Evolutionary conservation across 768 basidiomycete species (phyloP).

Genomic region (Boletus rubropictus): DNA sequence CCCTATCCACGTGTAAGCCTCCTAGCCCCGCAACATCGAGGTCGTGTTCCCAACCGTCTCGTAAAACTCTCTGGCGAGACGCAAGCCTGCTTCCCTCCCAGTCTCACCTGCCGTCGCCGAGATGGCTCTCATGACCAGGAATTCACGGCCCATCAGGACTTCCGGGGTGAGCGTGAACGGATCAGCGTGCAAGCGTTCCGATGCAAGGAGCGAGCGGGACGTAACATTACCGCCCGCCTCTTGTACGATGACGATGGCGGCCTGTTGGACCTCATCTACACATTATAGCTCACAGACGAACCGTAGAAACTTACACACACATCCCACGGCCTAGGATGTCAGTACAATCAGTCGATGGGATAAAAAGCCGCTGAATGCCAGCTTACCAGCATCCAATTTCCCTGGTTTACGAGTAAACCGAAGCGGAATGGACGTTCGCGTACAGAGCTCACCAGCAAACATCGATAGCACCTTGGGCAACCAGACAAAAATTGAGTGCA

Average conservation of each 20-base stretch:
- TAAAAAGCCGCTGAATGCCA: not conserved
- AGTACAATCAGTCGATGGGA: not conserved
- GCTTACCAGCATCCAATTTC: slow-evolving; percentile 71
- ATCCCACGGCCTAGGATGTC: slow-evolving; percentile 63
- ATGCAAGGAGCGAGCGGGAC: slow-evolving; percentile 44
- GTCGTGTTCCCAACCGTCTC: slow-evolving; percentile 65
- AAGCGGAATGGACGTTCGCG: not conserved
- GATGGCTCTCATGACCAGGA: slow-evolving; percentile 68
- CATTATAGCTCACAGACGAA: not conserved
- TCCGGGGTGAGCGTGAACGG: slow-evolving; percentile 63
- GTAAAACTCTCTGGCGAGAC: slow-evolving; percentile 82
- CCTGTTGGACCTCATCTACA: slow-evolving; percentile 31
- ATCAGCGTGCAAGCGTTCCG: slow-evolving; percentile 23
- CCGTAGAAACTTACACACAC: slow-evolving; percentile 50
- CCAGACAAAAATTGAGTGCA: slow-evolving; percentile 73
- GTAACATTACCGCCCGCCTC: slow-evolving; percentile 83
- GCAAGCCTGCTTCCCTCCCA: slow-evolving; percentile 60
- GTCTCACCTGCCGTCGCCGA: slow-evolving; percentile 55
- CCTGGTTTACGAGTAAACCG: slow-evolving; percentile 35
- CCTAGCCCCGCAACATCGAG: slow-evolving; percentile 31
- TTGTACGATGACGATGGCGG: slow-evolving; percentile 83
- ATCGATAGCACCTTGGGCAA: slow-evolving; percentile 87
- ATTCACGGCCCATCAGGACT: slow-evolving; percentile 71
- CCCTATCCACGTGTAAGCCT: not conserved
- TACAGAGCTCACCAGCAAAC: slow-evolving; percentile 63